These are phyloP conservation scores for Coemansia sp. DNA, from an alignment of 371 early-diverging fungal species.

Conservation along the genomic window DNA sequence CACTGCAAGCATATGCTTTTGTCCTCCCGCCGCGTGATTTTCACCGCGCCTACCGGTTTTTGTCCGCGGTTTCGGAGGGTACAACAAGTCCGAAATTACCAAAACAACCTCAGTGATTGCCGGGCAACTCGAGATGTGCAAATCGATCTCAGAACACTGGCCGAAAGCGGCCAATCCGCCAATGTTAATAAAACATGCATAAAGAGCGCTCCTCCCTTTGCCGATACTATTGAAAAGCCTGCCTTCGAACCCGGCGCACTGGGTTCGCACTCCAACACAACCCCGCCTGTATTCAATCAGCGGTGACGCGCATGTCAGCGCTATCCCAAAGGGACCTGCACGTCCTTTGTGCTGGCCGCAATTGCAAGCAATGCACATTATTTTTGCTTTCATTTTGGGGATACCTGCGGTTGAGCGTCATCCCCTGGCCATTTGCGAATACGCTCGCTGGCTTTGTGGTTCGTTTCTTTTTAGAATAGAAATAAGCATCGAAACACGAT, in stretches of 20 bases:
- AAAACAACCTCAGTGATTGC: conserved; percentile 6
- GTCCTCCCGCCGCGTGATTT: neutral
- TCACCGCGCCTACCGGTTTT: neutral
- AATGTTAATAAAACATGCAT: conserved; percentile 7
- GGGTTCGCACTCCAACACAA: neutral
- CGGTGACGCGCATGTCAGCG: neutral
- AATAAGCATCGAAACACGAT: neutral
- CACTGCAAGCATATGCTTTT: neutral
- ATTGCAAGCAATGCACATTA: no score
- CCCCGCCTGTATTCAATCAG: no score
- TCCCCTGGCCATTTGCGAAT: no score
- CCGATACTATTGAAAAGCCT: neutral
- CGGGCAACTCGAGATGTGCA: conserved; percentile 1
- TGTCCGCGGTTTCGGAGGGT: neutral
- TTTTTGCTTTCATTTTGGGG: no score
- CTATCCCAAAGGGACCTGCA: neutral
- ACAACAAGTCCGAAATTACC: conserved; percentile 6
- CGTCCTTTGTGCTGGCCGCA: no score
- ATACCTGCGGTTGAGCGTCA: no score
- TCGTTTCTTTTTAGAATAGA: neutral
- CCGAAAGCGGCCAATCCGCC: neutral
- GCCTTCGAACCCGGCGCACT: neutral
- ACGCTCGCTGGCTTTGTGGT: no score
- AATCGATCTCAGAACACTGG: conserved; percentile 5
- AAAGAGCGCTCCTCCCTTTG: neutral